phyloP scores from a whole-genome alignment of 495 filamentous ascomycete genomes.

The Aspergillus cristatus region DNA sequence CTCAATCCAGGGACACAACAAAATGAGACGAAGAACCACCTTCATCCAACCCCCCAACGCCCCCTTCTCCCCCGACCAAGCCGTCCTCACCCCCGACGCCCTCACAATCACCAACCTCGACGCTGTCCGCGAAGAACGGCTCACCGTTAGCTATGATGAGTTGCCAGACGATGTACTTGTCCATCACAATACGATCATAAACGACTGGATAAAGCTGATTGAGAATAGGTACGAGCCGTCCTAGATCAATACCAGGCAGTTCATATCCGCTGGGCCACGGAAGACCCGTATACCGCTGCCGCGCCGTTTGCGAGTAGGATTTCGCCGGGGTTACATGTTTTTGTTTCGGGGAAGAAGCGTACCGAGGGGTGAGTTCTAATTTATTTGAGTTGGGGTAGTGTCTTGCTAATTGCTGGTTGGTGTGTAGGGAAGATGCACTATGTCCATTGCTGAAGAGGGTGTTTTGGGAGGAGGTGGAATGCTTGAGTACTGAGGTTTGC shows the following conservation, averaged over 20 bases:
- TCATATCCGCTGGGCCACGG: conserved; percentile 70
- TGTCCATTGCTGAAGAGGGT: conserved; percentile 53
- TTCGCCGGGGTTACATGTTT: conserved; percentile 75
- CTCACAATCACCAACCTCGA: conserved; percentile 44
- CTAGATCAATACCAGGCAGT: conserved; percentile 62
- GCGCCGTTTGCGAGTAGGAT: conserved; percentile 66
- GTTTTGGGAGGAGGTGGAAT: conserved; percentile 51
- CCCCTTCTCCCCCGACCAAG: conserved; percentile 50
- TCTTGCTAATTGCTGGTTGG: conserved; percentile 8
- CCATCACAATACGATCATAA: not conserved
- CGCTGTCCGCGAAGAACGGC: conserved; percentile 69
- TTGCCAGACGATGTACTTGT: conserved; percentile 54
- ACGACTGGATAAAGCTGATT: not conserved
- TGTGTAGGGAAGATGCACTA: conserved; percentile 37
- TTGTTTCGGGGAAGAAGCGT: conserved; percentile 46
- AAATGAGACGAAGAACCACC: conserved; percentile 81
- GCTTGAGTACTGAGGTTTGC: conserved; percentile 39
- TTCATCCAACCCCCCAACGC: conserved; percentile 58
- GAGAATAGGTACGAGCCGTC: conserved; percentile 43
- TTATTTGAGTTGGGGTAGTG: not conserved
- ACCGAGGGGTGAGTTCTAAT: conserved; percentile 31
- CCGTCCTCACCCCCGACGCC: conserved; percentile 38
- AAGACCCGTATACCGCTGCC: conserved; percentile 42
- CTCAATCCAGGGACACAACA: conserved; percentile 8
- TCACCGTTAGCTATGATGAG: conserved; percentile 65